A percentile compares a stretch with the other conserved stretches of the same genome.
These are phyloP conservation scores for Paecilomyces niveus DNA, from an alignment of 2,329 filamentous ascomycete genomes.

Conservation along the genomic window DNA sequence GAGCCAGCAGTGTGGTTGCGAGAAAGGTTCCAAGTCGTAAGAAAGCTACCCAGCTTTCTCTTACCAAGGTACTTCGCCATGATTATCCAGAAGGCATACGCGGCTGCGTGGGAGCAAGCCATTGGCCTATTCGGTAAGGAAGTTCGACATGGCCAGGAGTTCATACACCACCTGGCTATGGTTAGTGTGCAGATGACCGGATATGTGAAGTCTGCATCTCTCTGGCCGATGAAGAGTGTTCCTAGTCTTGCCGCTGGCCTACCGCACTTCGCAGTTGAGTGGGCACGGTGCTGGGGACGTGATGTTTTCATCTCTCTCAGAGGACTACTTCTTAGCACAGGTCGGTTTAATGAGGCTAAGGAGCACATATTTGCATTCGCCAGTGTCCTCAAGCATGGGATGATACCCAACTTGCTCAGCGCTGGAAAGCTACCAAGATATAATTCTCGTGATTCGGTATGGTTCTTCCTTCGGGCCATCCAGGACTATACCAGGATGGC, in stretches of 20 bases:
- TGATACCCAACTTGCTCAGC: conserved; percentile 91
- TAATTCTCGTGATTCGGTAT: conserved; percentile 92
- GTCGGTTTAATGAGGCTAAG: conserved; percentile 77
- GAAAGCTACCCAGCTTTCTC: conserved; percentile 78
- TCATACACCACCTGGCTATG: conserved; percentile 81
- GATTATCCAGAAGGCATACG: conserved; percentile 79
- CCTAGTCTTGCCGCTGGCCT: conserved; percentile 86
- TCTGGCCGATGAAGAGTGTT: conserved; percentile 79
- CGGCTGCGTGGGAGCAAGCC: conserved; percentile 69
- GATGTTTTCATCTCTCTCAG: conserved; percentile 95
- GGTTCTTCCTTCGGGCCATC: conserved; percentile 95
- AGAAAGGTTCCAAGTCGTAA: conserved; percentile 77
- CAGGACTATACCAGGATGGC: conserved; percentile 84
- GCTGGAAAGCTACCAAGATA: conserved; percentile 82
- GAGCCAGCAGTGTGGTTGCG: conserved; percentile 71
- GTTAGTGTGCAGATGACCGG: conserved; percentile 89
- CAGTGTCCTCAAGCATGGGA: conserved; percentile 93
- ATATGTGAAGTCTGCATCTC: conserved; percentile 78
- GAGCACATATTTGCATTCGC: conserved; percentile 94
- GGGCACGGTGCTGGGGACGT: conserved; percentile 94
- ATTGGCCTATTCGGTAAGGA: conserved; percentile 73
- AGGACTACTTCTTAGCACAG: conserved; percentile 84
- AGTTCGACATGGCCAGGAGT: conserved; percentile 74
- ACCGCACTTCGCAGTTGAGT: conserved; percentile 87
- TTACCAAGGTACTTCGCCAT: conserved; percentile 90